A percentile compares a stretch with the other conserved stretches of the same genome.
phyloP scores from a whole-genome alignment of 331 rosid genomes.

The Dryas integrifolia region DNA sequence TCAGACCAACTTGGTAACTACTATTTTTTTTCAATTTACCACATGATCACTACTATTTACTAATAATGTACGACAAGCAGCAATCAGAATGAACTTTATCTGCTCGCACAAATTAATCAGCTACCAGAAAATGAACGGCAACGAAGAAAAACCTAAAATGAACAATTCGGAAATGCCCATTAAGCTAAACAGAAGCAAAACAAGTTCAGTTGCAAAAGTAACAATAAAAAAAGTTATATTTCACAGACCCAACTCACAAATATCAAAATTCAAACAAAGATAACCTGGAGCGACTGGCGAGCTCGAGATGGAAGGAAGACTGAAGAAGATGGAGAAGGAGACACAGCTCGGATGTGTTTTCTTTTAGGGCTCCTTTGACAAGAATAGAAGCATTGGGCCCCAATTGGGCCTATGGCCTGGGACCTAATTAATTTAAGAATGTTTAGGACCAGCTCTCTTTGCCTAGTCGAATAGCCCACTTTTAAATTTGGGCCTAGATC shows the following conservation, averaged over 20 bases:
- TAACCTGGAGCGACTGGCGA: conserved; percentile 2
- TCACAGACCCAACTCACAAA: conserved; percentile 11
- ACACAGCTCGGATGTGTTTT: not conserved
- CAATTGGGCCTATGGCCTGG: not conserved
- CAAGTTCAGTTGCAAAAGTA: not conserved
- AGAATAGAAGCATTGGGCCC: not conserved
- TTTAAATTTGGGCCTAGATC: not conserved
- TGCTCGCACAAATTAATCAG: not conserved
- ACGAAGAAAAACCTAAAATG: not conserved
- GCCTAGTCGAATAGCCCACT: too few species aligned
- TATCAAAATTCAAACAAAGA: not conserved
- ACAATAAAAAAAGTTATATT: too few species aligned
- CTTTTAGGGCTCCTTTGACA: not conserved
- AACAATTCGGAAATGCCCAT: conserved; percentile 2
- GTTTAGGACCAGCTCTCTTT: too few species aligned
- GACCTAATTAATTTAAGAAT: not conserved
- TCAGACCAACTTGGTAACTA: too few species aligned
- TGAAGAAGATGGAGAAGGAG: not conserved
- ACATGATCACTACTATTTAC: too few species aligned
- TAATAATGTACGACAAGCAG: not conserved
- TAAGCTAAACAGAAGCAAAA: not conserved
- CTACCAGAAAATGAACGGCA: not conserved
- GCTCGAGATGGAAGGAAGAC: not conserved
- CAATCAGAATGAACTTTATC: not conserved
- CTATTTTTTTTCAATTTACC: too few species aligned